Percentiles rank a stretch among this genome's conserved stretches.
These are phyloP conservation scores for Aspergillus costaricaensis DNA, from an alignment of 2,329 filamentous ascomycete genomes.

Conservation along the genomic window DNA sequence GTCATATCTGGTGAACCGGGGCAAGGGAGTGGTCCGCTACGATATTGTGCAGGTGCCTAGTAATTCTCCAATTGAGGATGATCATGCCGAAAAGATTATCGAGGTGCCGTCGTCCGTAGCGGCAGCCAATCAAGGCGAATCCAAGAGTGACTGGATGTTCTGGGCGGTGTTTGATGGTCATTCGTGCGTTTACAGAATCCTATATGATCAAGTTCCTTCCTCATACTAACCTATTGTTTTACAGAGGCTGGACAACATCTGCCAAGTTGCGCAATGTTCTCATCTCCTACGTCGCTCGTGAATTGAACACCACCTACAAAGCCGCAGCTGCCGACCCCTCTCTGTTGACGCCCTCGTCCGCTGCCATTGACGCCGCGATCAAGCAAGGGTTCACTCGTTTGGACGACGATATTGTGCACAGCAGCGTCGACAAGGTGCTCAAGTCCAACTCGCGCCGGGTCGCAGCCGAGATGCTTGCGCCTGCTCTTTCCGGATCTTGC, in stretches of 20 bases:
- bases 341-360: conserved; percentile 67
- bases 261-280: conserved; percentile 90
- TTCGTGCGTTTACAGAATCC: conserved; percentile 60
- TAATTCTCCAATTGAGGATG: conserved; percentile 97
- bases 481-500: conserved; percentile 94
- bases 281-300: conserved; percentile 88
- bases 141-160: conserved; percentile 94
- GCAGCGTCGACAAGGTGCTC: conserved; percentile 87
- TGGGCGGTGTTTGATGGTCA: conserved; percentile 99
- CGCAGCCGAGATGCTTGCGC: conserved; percentile 87
- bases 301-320: conserved; percentile 91
- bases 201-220: neutral
- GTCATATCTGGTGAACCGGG: conserved; percentile 86
- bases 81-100: conserved; percentile 97
- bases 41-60: conserved; percentile 92
- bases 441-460: conserved; percentile 86
- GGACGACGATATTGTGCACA: conserved; percentile 92
- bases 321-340: conserved; percentile 62
- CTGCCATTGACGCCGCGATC: conserved; percentile 85
- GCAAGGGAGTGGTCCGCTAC: conserved; percentile 89
- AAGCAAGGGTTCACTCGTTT: conserved; percentile 86
- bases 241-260: conserved; percentile 93
- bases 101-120: conserved; percentile 70
- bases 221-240: conserved; percentile 1
- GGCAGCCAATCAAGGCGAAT: conserved; percentile 55